A percentile compares a stretch with the other conserved stretches of the same genome.
Evolutionary conservation across 371 early-diverging fungal species (phyloP).

Genomic region (Mucor saturninus): DNA sequence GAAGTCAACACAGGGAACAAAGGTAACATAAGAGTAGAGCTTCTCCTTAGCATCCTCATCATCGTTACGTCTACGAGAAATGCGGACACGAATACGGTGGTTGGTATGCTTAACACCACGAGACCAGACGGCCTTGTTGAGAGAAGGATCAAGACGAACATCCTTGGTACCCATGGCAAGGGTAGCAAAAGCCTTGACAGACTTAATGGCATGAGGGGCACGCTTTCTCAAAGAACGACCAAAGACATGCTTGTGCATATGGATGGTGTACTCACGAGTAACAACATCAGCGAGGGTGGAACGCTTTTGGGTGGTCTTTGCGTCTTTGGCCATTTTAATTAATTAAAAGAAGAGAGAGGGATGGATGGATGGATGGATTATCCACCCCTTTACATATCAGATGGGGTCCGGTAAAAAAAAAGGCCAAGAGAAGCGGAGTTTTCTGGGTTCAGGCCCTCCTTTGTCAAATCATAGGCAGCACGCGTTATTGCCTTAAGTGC

Average conservation of each 20-base stretch:
- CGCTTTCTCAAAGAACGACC: slow-evolving; percentile 94
- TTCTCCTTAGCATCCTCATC: slow-evolving; percentile 93
- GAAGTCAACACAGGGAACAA: slow-evolving; percentile 85
- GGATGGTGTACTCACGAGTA: slow-evolving; percentile 94
- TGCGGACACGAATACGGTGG: slow-evolving; percentile 92
- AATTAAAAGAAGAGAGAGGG: slow-evolving; percentile 10
- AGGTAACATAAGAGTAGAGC: slow-evolving; percentile 89
- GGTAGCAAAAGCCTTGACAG: slow-evolving; percentile 84
- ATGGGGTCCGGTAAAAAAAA: not conserved
- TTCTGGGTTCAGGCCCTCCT: no score
- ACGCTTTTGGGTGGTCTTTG: slow-evolving; percentile 58
- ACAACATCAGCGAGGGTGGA: slow-evolving; percentile 74
- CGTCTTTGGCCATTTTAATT: slow-evolving; percentile 52
- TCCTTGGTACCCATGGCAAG: slow-evolving; percentile 90
- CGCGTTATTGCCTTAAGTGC: slow-evolving; percentile 1
- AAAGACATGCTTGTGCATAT: slow-evolving; percentile 90
- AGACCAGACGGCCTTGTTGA: slow-evolving; percentile 88
- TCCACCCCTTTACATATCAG: not conserved
- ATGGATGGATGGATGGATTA: slow-evolving; percentile 18
- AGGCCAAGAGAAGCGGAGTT: not conserved
- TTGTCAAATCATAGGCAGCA: not conserved
- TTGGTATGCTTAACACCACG: slow-evolving; percentile 90
- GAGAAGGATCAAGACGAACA: slow-evolving; percentile 79
- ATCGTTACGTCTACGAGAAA: slow-evolving; percentile 93
- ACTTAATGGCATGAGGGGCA: slow-evolving; percentile 93